These are phyloP conservation scores for Corchorus capsularis DNA, from an alignment of 345 rosid species.

Conservation along the genomic window DNA sequence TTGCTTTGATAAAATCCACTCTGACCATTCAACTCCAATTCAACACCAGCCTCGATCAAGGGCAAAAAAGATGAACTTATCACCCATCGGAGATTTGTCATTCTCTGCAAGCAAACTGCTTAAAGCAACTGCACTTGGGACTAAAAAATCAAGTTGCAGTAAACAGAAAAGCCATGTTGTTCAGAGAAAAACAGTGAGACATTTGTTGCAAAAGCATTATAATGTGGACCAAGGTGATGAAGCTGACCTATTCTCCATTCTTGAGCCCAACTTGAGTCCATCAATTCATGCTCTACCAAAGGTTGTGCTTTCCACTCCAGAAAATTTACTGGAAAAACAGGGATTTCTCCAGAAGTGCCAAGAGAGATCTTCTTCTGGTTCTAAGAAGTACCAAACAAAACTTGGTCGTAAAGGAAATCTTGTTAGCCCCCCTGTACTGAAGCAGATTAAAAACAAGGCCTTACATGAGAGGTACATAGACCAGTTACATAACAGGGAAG, in stretches of 20 bases:
- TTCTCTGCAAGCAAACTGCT: conserved; percentile 78
- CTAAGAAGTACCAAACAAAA: conserved; percentile 41
- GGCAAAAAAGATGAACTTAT: conserved; percentile 40
- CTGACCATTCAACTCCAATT: conserved; percentile 60
- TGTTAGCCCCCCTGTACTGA: conserved; percentile 65
- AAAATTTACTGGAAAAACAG: conserved; percentile 33
- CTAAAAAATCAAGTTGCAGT: conserved; percentile 32
- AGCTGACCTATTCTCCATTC: conserved; percentile 69
- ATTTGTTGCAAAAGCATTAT: conserved; percentile 59
- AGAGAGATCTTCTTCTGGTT: conserved; percentile 40
- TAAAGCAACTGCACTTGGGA: conserved; percentile 37
- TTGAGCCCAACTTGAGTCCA: conserved; percentile 51
- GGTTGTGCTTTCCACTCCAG: conserved; percentile 51
- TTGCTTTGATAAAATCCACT: conserved; percentile 75
- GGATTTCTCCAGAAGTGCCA: conserved; percentile 41
- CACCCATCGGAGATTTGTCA: conserved; percentile 46
- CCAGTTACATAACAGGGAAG: conserved; percentile 73
- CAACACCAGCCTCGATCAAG: conserved; percentile 59
- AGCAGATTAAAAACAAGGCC: conserved; percentile 61
- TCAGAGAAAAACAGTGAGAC: conserved; percentile 53
- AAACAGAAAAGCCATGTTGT: conserved; percentile 41
- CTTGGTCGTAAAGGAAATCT: conserved; percentile 31
- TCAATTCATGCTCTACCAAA: conserved; percentile 26
- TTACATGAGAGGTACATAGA: conserved; percentile 86
- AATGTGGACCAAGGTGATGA: conserved; percentile 45